A percentile compares a stretch with the other conserved stretches of the same genome.
phyloP scores from a whole-genome alignment of 2,329 filamentous ascomycete species.

The Fusarium sp. region DNA sequence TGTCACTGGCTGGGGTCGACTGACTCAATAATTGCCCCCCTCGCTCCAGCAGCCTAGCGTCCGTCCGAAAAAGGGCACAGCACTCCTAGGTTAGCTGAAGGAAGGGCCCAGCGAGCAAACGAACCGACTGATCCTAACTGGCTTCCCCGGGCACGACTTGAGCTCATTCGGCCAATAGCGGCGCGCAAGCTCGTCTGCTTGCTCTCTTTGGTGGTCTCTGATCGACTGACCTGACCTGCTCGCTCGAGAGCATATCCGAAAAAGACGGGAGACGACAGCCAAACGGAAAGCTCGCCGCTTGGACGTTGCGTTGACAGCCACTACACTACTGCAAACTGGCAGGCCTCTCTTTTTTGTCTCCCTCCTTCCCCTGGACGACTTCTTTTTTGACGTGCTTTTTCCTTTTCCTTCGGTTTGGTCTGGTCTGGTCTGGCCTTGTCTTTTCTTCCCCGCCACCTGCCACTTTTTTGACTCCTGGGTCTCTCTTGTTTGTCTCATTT shows the following conservation, averaged over 20 bases:
- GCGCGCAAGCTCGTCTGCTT: slow-evolving; percentile 8
- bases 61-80: slow-evolving; percentile 8
- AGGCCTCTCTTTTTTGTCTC: slow-evolving; percentile 33
- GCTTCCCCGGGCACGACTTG: slow-evolving; percentile 20
- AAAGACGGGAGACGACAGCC: slow-evolving; percentile 20
- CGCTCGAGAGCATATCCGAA: slow-evolving; percentile 11
- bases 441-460: slow-evolving; percentile 33
- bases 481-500: slow-evolving; percentile 36
- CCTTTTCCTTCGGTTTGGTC: slow-evolving; percentile 17
- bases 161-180: slow-evolving; percentile 25
- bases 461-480: slow-evolving; percentile 23
- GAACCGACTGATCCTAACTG: slow-evolving; percentile 18
- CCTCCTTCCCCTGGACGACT: slow-evolving; percentile 8
- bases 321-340: slow-evolving; percentile 24
- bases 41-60: slow-evolving; percentile 31
- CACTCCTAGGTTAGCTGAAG: slow-evolving; percentile 26
- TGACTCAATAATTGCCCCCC: slow-evolving; percentile 38
- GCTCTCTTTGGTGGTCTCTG: slow-evolving; percentile 21
- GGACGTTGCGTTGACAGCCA: slow-evolving; percentile 22
- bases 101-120: slow-evolving; percentile 22
- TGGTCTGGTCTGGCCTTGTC: slow-evolving; percentile 13
- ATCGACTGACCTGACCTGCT: slow-evolving; percentile 21
- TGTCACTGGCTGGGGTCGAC: slow-evolving; percentile 26
- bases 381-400: slow-evolving; percentile 35
- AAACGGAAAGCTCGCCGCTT: slow-evolving; percentile 37